phyloP scores from a whole-genome alignment of 768 basidiomycete genomes.

The Ramaria sp. region DNA sequence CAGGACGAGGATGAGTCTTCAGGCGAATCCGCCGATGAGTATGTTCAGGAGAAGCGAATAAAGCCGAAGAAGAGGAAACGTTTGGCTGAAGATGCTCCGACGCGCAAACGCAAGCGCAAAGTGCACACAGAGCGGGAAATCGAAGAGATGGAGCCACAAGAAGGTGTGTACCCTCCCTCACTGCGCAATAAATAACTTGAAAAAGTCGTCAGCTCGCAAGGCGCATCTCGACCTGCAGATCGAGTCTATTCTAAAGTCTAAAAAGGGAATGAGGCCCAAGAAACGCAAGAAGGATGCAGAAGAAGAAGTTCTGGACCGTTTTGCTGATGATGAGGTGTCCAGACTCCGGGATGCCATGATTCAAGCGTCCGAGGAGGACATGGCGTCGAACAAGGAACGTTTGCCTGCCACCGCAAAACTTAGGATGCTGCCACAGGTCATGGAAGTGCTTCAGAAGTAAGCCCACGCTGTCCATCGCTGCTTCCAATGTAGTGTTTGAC shows the following conservation, averaged over 20 bases:
- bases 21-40: slow-evolving; percentile 42
- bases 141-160: slow-evolving; percentile 61
- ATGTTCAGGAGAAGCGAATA: slow-evolving; percentile 25
- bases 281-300: slow-evolving; percentile 63
- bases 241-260: slow-evolving; percentile 78
- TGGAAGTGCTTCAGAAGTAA: slow-evolving; percentile 89
- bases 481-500: slow-evolving; percentile 11
- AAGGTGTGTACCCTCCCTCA: slow-evolving; percentile 37
- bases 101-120: slow-evolving; percentile 46
- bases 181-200: slow-evolving; percentile 8
- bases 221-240: slow-evolving; percentile 72
- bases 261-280: slow-evolving; percentile 51
- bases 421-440: slow-evolving; percentile 74
- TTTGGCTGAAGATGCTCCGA: slow-evolving; percentile 25
- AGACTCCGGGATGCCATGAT: slow-evolving; percentile 86
- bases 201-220: slow-evolving; percentile 47
- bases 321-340: slow-evolving; percentile 85
- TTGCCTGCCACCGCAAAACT: slow-evolving; percentile 80
- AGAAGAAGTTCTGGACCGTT: slow-evolving; percentile 74
- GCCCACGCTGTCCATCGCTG: slow-evolving; percentile 17
- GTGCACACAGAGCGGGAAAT: slow-evolving; percentile 50
- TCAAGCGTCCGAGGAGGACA: slow-evolving; percentile 74
- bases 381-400: slow-evolving; percentile 67
- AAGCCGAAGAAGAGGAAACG: slow-evolving; percentile 22
- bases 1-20: slow-evolving; percentile 28